A percentile compares a stretch with the other conserved stretches of the same genome.
These are phyloP conservation scores for Gilbertella persicaria DNA, from an alignment of 371 early-diverging fungal species.

Conservation along the genomic window DNA sequence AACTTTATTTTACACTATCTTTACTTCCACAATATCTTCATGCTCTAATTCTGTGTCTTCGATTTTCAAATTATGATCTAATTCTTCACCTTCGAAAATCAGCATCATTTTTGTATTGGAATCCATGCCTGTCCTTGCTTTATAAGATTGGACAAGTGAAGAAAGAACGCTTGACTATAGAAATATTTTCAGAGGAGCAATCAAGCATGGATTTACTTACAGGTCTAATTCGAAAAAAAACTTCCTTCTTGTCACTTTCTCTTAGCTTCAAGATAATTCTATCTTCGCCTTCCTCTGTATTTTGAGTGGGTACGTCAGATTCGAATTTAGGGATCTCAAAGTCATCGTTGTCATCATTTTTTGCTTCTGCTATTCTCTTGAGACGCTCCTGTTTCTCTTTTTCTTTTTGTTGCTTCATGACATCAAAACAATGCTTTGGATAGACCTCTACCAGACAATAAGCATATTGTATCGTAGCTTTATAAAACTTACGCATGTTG, in stretches of 20 bases:
- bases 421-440: conserved; percentile 22
- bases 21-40: conserved; percentile 42
- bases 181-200: not conserved
- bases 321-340: no score
- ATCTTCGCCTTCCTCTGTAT: conserved; percentile 3
- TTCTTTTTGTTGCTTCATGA: conserved; percentile 21
- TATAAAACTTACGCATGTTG: conserved; percentile 21
- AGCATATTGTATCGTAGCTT: not conserved
- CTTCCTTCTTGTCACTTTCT: conserved; percentile 31
- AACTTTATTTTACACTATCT: not conserved
- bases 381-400: conserved; percentile 15
- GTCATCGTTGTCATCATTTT: conserved; percentile 9
- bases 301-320: not conserved
- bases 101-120: conserved; percentile 14
- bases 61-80: conserved; percentile 21
- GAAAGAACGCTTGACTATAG: conserved; percentile 3
- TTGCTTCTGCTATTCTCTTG: conserved; percentile 1
- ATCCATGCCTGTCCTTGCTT: not conserved
- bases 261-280: conserved; percentile 31
- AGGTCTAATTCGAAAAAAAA: conserved; percentile 29
- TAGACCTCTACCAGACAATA: conserved; percentile 33
- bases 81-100: conserved; percentile 39
- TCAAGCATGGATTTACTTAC: conserved; percentile 19
- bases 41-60: conserved; percentile 42
- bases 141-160: conserved; percentile 2